phyloP scores from a whole-genome alignment of 1,284 basidiomycete species.

The Exobasidium cylindrosporum region DNA sequence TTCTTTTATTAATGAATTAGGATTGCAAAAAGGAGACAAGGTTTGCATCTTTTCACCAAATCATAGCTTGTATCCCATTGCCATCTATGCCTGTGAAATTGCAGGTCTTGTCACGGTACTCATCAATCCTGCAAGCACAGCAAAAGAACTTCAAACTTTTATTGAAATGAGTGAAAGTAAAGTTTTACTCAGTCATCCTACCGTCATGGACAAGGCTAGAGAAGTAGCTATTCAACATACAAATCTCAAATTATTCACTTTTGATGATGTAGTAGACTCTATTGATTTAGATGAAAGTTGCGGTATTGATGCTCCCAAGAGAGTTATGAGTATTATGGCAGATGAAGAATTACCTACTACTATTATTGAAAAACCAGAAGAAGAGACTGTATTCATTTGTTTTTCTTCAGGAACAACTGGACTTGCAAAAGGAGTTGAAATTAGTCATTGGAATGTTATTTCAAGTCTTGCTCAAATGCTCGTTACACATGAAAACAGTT shows the following conservation, averaged over 20 bases:
- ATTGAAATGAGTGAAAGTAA: conserved; percentile 2
- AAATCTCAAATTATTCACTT: neutral
- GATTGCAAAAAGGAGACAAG: neutral
- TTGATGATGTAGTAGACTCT: neutral
- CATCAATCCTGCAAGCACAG: conserved; percentile 5
- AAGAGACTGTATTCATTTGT: conserved; percentile 1
- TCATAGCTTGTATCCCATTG: neutral
- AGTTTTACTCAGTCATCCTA: conserved; percentile 1
- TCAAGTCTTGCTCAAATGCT: conserved; percentile 3
- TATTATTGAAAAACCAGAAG: conserved; percentile 1
- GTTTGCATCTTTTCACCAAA: conserved; percentile 1
- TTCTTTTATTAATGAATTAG: neutral
- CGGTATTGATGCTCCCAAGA: neutral
- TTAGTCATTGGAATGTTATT: neutral
- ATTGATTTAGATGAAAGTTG: neutral
- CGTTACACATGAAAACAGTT: conserved; percentile 8
- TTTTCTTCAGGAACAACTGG: conserved; percentile 7
- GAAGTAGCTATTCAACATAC: neutral
- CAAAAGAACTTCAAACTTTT: conserved; percentile 1
- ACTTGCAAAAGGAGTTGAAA: conserved; percentile 6
- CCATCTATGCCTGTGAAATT: conserved; percentile 5
- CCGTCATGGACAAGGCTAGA: neutral
- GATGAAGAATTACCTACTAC: conserved; percentile 1
- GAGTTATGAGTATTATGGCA: neutral
- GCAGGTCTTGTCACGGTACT: neutral